phyloP scores from a whole-genome alignment of 805 yeast genomes.

The Kodamaea laetipori region DNA sequence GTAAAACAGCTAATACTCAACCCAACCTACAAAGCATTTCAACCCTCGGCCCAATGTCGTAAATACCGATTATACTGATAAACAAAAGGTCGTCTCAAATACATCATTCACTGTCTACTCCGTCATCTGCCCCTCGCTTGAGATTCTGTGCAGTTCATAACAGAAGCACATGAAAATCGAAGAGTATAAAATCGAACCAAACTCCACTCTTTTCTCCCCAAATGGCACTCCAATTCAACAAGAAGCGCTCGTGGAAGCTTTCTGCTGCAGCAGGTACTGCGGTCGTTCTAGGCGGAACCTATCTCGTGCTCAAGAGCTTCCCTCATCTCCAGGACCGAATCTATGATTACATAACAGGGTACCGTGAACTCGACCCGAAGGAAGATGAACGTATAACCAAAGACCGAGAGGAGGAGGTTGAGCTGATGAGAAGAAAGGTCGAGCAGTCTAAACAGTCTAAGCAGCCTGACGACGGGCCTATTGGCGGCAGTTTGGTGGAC shows the following conservation, averaged over 20 bases:
- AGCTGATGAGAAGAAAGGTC: constrained; percentile 11
- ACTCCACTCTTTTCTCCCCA: neutral
- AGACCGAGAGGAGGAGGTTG: constrained; percentile 13
- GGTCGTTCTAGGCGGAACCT: constrained; percentile 44
- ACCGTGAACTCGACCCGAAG: constrained; percentile 17
- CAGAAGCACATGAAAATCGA: constrained; percentile 9
- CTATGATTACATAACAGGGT: constrained; percentile 25
- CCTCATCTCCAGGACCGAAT: constrained; percentile 48
- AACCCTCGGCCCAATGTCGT: no score
- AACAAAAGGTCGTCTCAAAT: neutral
- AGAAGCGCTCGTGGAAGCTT: constrained; percentile 19
- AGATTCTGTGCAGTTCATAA: neutral
- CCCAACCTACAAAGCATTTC: no score
- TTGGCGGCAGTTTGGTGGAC: constrained; percentile 11
- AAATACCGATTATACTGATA: no score
- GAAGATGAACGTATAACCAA: constrained; percentile 12
- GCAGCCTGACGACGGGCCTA: constrained; percentile 4
- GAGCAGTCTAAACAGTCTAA: no score
- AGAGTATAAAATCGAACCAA: constrained; percentile 1
- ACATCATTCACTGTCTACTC: neutral
- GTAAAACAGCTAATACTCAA: no score
- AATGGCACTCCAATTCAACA: constrained; percentile 27
- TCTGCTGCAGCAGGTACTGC: constrained; percentile 40
- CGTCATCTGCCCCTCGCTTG: neutral
- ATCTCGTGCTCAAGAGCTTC: constrained; percentile 46